Base-by-base conservation (phyloP, 441 rosid genomes). In the Bocquillonia castaneifolia region DNA sequence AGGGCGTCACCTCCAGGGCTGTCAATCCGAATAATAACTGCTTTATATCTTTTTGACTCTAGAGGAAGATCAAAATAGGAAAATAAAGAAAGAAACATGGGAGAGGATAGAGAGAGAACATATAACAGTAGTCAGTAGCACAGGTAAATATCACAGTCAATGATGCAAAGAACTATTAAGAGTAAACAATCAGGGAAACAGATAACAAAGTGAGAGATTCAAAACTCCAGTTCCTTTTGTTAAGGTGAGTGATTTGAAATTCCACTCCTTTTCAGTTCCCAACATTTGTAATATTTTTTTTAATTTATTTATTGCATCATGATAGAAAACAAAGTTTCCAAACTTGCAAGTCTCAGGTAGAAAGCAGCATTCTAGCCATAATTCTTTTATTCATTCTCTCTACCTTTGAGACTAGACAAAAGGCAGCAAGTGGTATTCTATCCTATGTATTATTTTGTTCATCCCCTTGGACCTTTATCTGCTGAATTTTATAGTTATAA, bases 1-100 rank as follows among this genome's bases (percentile, higher is more conserved):
- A 93, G 94, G 73, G 97, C 98, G 85, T 91, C 98, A 37, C 98
- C 97, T 76, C 98, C 98, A 60, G 97, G 98, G 78, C 98, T 93
- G 77, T 93, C 96, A 65, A 93, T 93, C 68, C 98, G 89, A 68
- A 93, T 80, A 74, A 93, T 79, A 72, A 85, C 95, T 76, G 97
- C 97, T 76, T 93, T 93, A 77, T 76, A 89, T 79, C 70, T 88
- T 76, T 88, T 87, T 32, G 89, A 84, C 72, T 89, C 98, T 93
- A 66, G 40, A 53, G 32, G 63, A 66, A 67, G n/a, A 65, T 74
- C 64, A 40, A 34, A 66, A 28, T 26, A 65, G 15, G 3, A 48
- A 8, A 61, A 58, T 71, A 52, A 74, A 66, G 63, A 32, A 67
- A 34, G 69, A 50, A 51, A 66, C 65, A 0, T 48, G 69, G 65